A percentile compares a stretch with the other conserved stretches of the same genome.
Conservation (phyloP, 192 early-diverging fungal species). For the Backusella parvicylindrica region DNA sequence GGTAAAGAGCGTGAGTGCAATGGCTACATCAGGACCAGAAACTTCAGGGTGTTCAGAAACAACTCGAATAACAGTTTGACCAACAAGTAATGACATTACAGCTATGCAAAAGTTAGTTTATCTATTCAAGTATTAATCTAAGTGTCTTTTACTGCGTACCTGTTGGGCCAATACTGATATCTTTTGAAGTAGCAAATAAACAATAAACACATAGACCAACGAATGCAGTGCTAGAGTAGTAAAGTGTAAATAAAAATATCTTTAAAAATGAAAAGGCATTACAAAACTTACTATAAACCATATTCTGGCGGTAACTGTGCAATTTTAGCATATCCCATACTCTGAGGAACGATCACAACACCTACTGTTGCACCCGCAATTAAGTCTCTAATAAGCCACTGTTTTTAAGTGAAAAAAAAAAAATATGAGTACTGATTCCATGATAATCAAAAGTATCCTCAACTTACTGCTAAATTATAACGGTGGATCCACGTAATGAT, state of each 20-base stretch:
- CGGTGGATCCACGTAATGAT: slow-evolving; percentile 32
- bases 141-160: slow-evolving; percentile 8
- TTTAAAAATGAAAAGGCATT: neutral
- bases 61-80: slow-evolving; percentile 56
- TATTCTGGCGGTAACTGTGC: slow-evolving; percentile 67
- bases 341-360: slow-evolving; percentile 72
- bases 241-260: neutral
- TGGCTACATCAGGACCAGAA: slow-evolving; percentile 50
- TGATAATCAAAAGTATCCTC: neutral
- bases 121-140: neutral
- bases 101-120: slow-evolving; percentile 20
- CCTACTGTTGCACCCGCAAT: slow-evolving; percentile 79
- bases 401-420: neutral
- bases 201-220: slow-evolving; percentile 53
- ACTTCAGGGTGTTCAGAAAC: slow-evolving; percentile 10
- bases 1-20: slow-evolving; percentile 69
- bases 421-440: neutral
- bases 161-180: slow-evolving; percentile 65
- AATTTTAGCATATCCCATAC: slow-evolving; percentile 72
- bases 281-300: slow-evolving; percentile 61
- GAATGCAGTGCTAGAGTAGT: slow-evolving; percentile 48
- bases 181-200: slow-evolving; percentile 79
- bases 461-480: slow-evolving; percentile 28
- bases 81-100: slow-evolving; percentile 79
- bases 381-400: slow-evolving; percentile 50